Evolutionary conservation across 2,329 filamentous ascomycete genomes (phyloP).

Genomic region (Tolypocladium album): DNA sequence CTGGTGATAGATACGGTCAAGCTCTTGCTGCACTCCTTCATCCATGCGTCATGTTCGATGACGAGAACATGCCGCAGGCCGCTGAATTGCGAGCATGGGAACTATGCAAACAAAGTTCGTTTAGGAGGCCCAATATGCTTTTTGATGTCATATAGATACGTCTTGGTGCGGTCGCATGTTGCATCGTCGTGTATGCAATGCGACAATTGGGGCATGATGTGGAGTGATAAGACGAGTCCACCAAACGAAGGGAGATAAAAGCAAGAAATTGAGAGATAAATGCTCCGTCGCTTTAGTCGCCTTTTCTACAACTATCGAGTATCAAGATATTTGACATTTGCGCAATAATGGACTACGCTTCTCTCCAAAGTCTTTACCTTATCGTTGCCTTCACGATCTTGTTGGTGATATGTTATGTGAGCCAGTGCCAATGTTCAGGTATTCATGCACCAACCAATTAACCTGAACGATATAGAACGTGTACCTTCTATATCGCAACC

Average conservation of each 20-base stretch:
- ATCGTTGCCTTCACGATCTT: neutral
- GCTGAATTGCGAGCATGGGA: neutral
- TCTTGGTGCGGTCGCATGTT: neutral
- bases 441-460: too few species aligned
- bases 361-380: neutral
- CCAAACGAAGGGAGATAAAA: neutral
- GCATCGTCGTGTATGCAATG: neutral
- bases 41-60: neutral
- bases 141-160: neutral
- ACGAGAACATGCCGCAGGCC: neutral
- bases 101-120: neutral
- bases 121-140: neutral
- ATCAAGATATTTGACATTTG: neutral
- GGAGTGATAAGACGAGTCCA: neutral
- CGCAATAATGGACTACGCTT: neutral
- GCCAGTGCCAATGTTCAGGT: neutral
- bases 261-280: neutral
- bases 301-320: neutral
- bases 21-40: neutral
- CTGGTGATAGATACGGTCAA: neutral
- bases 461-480: neutral
- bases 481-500: neutral
- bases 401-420: neutral
- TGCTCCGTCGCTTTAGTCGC: neutral
- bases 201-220: neutral